Conservation (phyloP, 768 basidiomycete genomes). For the Daedalea quercina region DNA sequence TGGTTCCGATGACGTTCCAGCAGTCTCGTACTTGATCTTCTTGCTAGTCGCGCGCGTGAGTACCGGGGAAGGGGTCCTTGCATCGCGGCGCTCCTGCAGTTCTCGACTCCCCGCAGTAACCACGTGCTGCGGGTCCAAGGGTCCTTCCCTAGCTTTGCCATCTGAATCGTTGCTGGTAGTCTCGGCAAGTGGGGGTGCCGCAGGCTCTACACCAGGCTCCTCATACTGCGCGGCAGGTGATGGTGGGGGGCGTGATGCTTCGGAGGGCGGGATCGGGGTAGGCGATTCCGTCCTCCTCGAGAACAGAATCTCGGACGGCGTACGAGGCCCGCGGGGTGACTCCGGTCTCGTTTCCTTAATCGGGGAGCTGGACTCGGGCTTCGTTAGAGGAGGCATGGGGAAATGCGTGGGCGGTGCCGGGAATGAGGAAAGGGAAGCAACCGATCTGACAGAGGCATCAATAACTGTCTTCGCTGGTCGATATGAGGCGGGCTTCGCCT, state of each 20-base stretch:
- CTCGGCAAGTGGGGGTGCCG: background rate
- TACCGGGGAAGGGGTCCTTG: background rate
- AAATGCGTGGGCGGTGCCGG: constrained; percentile 69
- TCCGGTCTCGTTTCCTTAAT: background rate
- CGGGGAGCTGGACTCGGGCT: background rate
- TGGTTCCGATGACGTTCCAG: background rate
- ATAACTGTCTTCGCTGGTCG: constrained; percentile 1
- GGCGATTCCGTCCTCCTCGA: background rate
- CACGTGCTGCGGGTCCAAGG: background rate
- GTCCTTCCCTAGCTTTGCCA: background rate
- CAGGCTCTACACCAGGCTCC: background rate
- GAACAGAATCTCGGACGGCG: background rate
- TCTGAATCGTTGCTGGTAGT: background rate
- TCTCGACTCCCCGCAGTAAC: background rate
- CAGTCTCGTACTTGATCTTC: background rate
- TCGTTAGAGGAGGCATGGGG: constrained; percentile 44
- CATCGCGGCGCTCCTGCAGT: background rate
- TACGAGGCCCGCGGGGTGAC: background rate
- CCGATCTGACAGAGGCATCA: constrained; percentile 35
- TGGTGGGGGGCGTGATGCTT: background rate
- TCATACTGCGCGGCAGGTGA: background rate
- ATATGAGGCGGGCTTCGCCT: background rate
- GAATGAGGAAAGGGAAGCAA: constrained; percentile 69
- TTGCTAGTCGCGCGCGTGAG: background rate
- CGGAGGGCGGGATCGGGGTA: background rate